phyloP scores from a whole-genome alignment of 2,329 filamentous ascomycete genomes.

The Sporothrix pseudoabietina region DNA sequence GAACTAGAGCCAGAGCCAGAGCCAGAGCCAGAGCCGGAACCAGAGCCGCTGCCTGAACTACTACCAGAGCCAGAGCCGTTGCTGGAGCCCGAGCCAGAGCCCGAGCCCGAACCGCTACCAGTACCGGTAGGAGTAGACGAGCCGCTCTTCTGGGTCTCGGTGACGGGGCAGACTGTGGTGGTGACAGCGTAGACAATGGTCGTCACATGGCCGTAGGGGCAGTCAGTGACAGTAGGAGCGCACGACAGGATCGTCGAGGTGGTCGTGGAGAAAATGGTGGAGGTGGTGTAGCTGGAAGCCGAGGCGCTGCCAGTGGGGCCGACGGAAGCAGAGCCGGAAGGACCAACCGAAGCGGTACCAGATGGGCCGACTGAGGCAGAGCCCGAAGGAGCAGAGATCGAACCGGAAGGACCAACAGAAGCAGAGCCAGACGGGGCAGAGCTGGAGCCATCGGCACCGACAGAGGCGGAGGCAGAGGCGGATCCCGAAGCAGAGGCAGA shows the following conservation, averaged over 20 bases:
- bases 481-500: not conserved
- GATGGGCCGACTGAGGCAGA: conserved; percentile 18
- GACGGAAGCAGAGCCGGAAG: conserved; percentile 22
- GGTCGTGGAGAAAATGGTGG: conserved; percentile 30
- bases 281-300: conserved; percentile 24
- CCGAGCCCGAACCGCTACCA: not conserved
- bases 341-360: not conserved
- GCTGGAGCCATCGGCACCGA: not conserved
- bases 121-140: conserved; percentile 13
- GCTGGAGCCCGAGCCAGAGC: not conserved
- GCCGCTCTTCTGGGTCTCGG: conserved; percentile 26
- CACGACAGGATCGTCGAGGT: conserved; percentile 39
- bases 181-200: conserved; percentile 38
- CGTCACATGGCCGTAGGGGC: conserved; percentile 38
- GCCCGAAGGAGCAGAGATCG: not conserved
- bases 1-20: not conserved
- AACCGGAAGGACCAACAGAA: not conserved
- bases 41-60: not conserved
- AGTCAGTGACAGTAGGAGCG: conserved; percentile 38
- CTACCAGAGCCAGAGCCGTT: not conserved
- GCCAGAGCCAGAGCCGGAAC: not conserved
- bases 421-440: not conserved
- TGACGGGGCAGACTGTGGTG: conserved; percentile 50
- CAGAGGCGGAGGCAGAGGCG: not conserved
- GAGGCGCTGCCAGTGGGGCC: conserved; percentile 1